A percentile compares a stretch with the other conserved stretches of the same genome.
phyloP scores from a whole-genome alignment of 257 asterid species.

The Nicotiana otophora region DNA sequence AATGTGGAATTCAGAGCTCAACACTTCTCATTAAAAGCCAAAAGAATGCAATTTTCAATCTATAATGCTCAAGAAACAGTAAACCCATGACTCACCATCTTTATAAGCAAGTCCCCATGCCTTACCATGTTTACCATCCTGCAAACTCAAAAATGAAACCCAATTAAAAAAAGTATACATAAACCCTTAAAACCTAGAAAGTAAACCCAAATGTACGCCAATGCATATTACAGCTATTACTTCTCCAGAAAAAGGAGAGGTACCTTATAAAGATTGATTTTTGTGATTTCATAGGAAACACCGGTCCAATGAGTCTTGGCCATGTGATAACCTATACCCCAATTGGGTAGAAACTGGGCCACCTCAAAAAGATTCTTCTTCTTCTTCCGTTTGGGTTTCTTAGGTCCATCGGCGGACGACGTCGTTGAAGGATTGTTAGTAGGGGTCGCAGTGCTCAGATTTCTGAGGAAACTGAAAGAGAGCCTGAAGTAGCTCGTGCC shows the following conservation, averaged over 20 bases:
- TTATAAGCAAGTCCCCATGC: slow-evolving; percentile 94
- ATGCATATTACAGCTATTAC: neutral
- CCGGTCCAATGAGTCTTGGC: slow-evolving; percentile 82
- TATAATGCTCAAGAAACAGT: neutral
- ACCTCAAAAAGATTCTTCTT: slow-evolving; percentile 94
- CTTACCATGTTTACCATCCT: slow-evolving; percentile 95
- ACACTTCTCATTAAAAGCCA: neutral
- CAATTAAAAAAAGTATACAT: neutral
- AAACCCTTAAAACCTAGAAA: slow-evolving; percentile 11
- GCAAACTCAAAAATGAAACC: slow-evolving; percentile 23
- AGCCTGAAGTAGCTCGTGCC: slow-evolving; percentile 32
- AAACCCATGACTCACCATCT: slow-evolving; percentile 43
- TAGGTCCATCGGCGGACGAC: slow-evolving; percentile 22
- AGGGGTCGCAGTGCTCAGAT: slow-evolving; percentile 35
- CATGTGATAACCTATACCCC: slow-evolving; percentile 96
- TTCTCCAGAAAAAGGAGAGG: neutral
- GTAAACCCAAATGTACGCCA: neutral
- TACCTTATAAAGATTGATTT: slow-evolving; percentile 92
- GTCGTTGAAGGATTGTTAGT: slow-evolving; percentile 16
- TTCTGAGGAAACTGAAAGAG: slow-evolving; percentile 43
- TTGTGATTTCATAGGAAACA: slow-evolving; percentile 80
- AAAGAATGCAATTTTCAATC: neutral
- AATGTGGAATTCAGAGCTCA: neutral
- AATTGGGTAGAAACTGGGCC: slow-evolving; percentile 84
- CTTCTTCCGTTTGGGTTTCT: slow-evolving; percentile 62